Percentiles rank a stretch among this genome's conserved stretches.
Evolutionary conservation across 2,329 filamentous ascomycete species (phyloP).

Genomic region (Colletotrichum sp.): DNA sequence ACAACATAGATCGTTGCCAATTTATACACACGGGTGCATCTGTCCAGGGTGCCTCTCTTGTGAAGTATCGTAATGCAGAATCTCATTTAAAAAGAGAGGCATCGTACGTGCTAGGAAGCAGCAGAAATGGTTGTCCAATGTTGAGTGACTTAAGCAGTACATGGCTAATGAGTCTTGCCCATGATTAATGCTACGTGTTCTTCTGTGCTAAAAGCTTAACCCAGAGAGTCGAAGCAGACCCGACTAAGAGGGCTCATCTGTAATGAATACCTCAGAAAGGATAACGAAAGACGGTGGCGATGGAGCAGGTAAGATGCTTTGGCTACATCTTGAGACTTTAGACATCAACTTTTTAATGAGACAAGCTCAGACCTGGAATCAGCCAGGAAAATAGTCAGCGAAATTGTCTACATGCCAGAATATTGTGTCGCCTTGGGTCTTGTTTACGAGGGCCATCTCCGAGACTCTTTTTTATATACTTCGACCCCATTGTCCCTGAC

Average conservation of each 20-base stretch:
- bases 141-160: background rate
- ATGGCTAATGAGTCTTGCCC: background rate
- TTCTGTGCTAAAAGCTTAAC: background rate
- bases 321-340: background rate
- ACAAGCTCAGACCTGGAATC: background rate
- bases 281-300: accelerated
- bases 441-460: background rate
- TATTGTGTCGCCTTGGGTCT: background rate
- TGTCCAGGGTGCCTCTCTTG: too few relatives aligned
- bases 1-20: background rate
- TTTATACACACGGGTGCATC: background rate
- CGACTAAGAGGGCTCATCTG: background rate
- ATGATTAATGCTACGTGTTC: background rate
- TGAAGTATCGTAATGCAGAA: accelerated
- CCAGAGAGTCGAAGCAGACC: background rate
- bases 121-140: background rate
- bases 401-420: too few relatives aligned
- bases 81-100: background rate
- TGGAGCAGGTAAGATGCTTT: accelerated
- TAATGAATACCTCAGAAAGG: background rate
- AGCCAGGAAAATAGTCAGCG: too few relatives aligned
- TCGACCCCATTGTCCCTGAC: background rate
- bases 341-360: background rate
- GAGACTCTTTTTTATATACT: background rate
- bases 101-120: background rate